phyloP scores from a whole-genome alignment of 169 alveolate species.

The Cryptosporidium andersoni region DNA sequence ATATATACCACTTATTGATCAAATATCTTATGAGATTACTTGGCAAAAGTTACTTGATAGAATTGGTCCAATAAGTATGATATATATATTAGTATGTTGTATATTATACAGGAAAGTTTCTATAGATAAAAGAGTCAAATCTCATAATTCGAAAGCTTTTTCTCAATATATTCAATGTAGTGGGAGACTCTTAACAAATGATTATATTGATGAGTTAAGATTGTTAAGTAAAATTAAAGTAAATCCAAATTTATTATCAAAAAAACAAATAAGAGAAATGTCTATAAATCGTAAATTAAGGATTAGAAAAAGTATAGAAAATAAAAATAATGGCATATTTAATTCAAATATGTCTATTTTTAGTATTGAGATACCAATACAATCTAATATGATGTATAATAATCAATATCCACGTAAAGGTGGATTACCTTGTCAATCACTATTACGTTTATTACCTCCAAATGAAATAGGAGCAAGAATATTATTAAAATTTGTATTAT shows the following conservation, averaged over 20 bases:
- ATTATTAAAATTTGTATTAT: conserved; percentile 28
- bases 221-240: background rate
- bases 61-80: conserved; percentile 50
- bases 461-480: conserved; percentile 50
- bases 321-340: background rate
- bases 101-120: conserved; percentile 7
- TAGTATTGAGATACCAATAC: conserved; percentile 30
- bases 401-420: conserved; percentile 55
- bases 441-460: conserved; percentile 55
- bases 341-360: conserved; percentile 24
- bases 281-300: background rate
- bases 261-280: too few relatives aligned
- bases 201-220: conserved; percentile 27
- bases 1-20: background rate
- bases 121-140: background rate
- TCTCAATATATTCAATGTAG: conserved; percentile 18
- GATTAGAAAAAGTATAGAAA: background rate
- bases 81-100: conserved; percentile 14
- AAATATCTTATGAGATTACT: background rate
- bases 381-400: conserved; percentile 15
- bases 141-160: too few relatives aligned
- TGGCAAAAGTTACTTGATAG: conserved; percentile 32
- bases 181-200: conserved; percentile 65
- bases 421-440: conserved; percentile 51
- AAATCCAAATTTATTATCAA: background rate